Evolutionary conservation across 2,329 filamentous ascomycete species (phyloP).

Genomic region (Aspergillus persii): DNA sequence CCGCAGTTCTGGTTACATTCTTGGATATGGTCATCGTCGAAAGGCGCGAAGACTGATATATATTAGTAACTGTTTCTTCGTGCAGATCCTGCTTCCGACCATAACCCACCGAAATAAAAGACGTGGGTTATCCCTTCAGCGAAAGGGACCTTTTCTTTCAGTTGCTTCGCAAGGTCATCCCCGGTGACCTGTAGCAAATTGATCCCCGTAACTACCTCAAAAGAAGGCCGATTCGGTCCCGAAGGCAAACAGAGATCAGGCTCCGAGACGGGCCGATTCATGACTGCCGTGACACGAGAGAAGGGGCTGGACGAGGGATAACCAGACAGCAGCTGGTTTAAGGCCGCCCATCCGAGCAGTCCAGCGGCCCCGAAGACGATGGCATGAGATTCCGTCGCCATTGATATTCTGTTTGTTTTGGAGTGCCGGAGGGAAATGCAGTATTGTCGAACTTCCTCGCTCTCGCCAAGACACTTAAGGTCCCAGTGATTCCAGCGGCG

Average conservation of each 20-base stretch:
- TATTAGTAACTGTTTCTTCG: no score
- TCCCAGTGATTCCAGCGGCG: no score
- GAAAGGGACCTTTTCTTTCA: constrained; percentile 35
- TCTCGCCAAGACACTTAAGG: no score
- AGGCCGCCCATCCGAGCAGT: constrained; percentile 42
- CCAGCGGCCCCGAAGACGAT: constrained; percentile 45
- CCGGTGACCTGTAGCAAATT: constrained; percentile 14
- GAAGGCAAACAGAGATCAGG: constrained; percentile 34
- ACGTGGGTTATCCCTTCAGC: constrained; percentile 41
- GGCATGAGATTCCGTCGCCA: constrained; percentile 22
- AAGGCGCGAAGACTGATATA: constrained; percentile 16
- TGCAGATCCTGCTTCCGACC: no score
- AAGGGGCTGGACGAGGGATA: constrained; percentile 36
- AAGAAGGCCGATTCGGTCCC: constrained; percentile 15
- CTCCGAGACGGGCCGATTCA: constrained; percentile 37
- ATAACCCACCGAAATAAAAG: constrained; percentile 36
- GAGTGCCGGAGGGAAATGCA: background rate
- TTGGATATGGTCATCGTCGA: constrained; percentile 20
- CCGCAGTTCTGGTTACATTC: background rate
- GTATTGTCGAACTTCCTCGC: no score
- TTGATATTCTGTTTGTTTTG: background rate
- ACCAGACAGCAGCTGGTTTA: constrained; percentile 36
- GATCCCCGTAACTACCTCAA: constrained; percentile 34
- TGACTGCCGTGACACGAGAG: constrained; percentile 39
- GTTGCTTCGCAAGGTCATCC: constrained; percentile 16